Base-by-base conservation (phyloP, 352 stramenopile genomes). In the Pythium oligandrum region DNA sequence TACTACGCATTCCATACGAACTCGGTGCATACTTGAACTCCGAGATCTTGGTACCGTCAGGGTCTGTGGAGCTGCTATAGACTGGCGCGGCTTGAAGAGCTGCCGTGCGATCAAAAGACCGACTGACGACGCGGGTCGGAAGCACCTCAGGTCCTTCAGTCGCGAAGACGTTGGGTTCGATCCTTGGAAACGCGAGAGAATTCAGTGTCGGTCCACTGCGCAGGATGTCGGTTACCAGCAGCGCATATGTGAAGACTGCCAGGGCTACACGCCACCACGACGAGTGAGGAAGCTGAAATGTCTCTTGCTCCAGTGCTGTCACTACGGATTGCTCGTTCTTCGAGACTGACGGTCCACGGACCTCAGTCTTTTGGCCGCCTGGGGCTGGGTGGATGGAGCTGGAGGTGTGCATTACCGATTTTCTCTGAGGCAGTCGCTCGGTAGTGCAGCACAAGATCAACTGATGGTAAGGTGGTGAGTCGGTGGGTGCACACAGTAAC, bases 151-250 rank as follows among this genome's bases (percentile, higher is more conserved):
- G 61, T 11, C 42, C 34, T 2, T 60, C 33, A 3, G 51, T 57
- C 11, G 56, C 55, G 17, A 64, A 68, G 4, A 68, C 55, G 44
- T 64, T 68, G 2, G 61, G 61, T 43, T 68, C 61, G 33, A 68
- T 63, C 11, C 45, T 61, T 10, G 55, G 55, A 40, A 58, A 63
- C 6, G n/a, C 43, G n/a, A 68, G 51, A 12, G 52, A 33, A 11
- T 55, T 55, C 40, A 68, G 55, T n/a, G 38, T 60, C n/a, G 61
- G 45, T 33, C 52, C 51, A 10, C 55, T 64, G 34, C 61, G 55
- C 12, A 44, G 40, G 0, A 68, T 50, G 43, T 68, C 61, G 4
- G 61, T 58, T n/a, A 68, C 35, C 4, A 64, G 55, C 32, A 68
- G 47, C 46, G 46, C 7, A 50, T 68, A 68, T 7, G 45, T 47